phyloP scores from a whole-genome alignment of 768 basidiomycete genomes.

The Russula olivacea region DNA sequence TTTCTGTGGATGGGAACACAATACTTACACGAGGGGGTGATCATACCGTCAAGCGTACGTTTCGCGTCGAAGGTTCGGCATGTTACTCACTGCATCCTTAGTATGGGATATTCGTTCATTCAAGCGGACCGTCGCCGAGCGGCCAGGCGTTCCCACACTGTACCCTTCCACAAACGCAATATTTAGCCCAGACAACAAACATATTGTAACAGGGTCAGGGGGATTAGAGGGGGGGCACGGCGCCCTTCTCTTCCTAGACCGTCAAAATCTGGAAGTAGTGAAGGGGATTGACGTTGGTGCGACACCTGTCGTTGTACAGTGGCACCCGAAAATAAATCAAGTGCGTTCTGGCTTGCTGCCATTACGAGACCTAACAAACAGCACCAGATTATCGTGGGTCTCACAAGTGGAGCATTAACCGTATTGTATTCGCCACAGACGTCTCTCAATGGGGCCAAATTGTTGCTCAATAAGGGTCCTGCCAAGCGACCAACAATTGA shows the following conservation, averaged over 20 bases:
- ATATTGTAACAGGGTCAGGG: slow-evolving; percentile 78
- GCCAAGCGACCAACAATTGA: slow-evolving; percentile 76
- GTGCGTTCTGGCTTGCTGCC: slow-evolving; percentile 37
- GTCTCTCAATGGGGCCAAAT: slow-evolving; percentile 88
- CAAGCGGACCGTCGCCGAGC: slow-evolving; percentile 79
- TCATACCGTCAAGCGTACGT: slow-evolving; percentile 90
- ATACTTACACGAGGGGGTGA: slow-evolving; percentile 89
- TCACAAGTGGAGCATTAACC: slow-evolving; percentile 81
- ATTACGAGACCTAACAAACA: slow-evolving; percentile 9
- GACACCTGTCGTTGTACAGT: slow-evolving; percentile 83
- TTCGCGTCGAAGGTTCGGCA: not conserved
- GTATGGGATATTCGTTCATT: slow-evolving; percentile 94
- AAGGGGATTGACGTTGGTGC: slow-evolving; percentile 64
- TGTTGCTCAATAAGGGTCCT: slow-evolving; percentile 82
- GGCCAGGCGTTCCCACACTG: slow-evolving; percentile 58
- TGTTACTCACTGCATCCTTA: slow-evolving; percentile 31
- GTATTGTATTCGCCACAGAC: slow-evolving; percentile 90
- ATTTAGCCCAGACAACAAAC: slow-evolving; percentile 92
- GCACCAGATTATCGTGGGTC: slow-evolving; percentile 74
- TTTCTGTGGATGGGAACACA: slow-evolving; percentile 82
- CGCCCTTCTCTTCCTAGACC: slow-evolving; percentile 64
- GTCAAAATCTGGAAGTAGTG: slow-evolving; percentile 61
- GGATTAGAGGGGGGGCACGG: slow-evolving; percentile 61
- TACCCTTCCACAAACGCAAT: slow-evolving; percentile 92
- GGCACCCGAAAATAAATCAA: slow-evolving; percentile 99